A percentile compares a stretch with the other conserved stretches of the same genome.
phyloP scores from a whole-genome alignment of 495 filamentous ascomycete species.

The Neurospora sp. region DNA sequence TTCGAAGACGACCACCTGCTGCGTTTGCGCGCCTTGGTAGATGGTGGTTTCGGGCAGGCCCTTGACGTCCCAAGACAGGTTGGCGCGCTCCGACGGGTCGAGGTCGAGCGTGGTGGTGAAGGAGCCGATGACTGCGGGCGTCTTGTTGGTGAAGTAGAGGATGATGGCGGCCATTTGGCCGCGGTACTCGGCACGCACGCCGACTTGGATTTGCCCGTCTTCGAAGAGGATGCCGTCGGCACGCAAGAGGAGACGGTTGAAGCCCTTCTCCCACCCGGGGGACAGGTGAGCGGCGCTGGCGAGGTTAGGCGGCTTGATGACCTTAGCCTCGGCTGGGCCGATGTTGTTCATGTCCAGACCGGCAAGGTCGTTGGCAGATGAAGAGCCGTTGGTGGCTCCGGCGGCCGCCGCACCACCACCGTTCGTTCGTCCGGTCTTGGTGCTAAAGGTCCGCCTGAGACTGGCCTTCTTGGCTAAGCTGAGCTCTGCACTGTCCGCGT shows the following conservation, averaged over 20 bases:
- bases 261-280: slow-evolving; percentile 89
- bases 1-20: slow-evolving; percentile 92
- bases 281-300: slow-evolving; percentile 87
- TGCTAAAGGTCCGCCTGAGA: slow-evolving; percentile 75
- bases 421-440: slow-evolving; percentile 39
- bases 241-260: slow-evolving; percentile 68
- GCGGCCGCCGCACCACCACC: slow-evolving; percentile 52
- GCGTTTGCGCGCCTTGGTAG: slow-evolving; percentile 62
- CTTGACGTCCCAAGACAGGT: slow-evolving; percentile 74
- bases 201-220: slow-evolving; percentile 88
- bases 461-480: slow-evolving; percentile 72
- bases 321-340: slow-evolving; percentile 43
- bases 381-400: slow-evolving; percentile 42
- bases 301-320: slow-evolving; percentile 62
- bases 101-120: slow-evolving; percentile 89
- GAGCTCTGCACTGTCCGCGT: slow-evolving; percentile 69
- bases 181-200: slow-evolving; percentile 87
- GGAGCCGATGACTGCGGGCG: slow-evolving; percentile 66
- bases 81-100: slow-evolving; percentile 56
- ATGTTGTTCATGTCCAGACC: slow-evolving; percentile 67
- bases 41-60: slow-evolving; percentile 79
- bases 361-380: slow-evolving; percentile 51
- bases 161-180: slow-evolving; percentile 90
- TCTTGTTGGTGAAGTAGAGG: slow-evolving; percentile 91
- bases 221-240: slow-evolving; percentile 87